These are phyloP conservation scores for Hypoxylon fragiforme DNA, from an alignment of 495 filamentous ascomycete species.

Conservation along the genomic window DNA sequence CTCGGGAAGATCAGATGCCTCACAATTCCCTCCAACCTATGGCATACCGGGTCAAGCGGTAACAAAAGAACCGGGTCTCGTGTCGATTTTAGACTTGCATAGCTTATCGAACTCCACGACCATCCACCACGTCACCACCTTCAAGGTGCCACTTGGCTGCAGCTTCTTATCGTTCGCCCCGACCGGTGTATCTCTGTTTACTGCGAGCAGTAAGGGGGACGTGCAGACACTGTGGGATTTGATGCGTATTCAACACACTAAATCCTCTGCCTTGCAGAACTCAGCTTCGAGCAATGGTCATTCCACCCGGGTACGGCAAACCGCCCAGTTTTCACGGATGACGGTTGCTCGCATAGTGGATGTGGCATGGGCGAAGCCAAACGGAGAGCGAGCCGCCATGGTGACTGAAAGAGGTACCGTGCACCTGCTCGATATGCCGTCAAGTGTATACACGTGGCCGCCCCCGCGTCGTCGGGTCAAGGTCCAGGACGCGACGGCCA, in stretches of 20 bases:
- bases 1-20: constrained; percentile 39
- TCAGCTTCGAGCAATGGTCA: constrained; percentile 36
- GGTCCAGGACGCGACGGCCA: constrained; percentile 44
- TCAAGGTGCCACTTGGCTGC: constrained; percentile 79
- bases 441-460: constrained; percentile 84
- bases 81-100: constrained; percentile 84
- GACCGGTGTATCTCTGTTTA: constrained; percentile 79
- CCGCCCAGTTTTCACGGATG: constrained; percentile 85
- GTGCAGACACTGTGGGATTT: constrained; percentile 92
- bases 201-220: constrained; percentile 89
- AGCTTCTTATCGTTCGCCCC: constrained; percentile 91
- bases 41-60: constrained; percentile 52
- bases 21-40: constrained; percentile 79
- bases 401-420: constrained; percentile 92
- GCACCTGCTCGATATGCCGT: constrained; percentile 85
- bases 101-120: constrained; percentile 52
- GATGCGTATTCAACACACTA: constrained; percentile 68
- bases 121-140: constrained; percentile 72
- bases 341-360: constrained; percentile 89
- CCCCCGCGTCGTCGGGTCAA: constrained; percentile 68
- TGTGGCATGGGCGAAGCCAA: constrained; percentile 82
- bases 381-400: constrained; percentile 78
- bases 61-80: constrained; percentile 70
- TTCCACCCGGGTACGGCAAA: constrained; percentile 67
- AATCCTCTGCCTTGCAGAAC: constrained; percentile 54